Conservation (phyloP, 805 yeast species). For the Nakazawaea pomicola region DNA sequence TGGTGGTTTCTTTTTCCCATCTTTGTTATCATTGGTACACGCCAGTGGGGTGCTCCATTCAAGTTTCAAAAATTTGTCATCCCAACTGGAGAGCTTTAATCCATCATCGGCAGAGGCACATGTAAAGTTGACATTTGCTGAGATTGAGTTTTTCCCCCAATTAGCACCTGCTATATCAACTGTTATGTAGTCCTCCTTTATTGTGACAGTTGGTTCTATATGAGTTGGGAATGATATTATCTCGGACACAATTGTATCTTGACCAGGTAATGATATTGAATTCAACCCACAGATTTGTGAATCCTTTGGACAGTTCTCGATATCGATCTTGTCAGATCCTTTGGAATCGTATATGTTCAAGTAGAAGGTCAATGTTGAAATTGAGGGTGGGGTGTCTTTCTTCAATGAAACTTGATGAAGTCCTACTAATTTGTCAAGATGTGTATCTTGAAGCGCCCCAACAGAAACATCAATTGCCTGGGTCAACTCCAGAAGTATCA, state of each 20-base stretch:
- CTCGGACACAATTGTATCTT: constrained; percentile 47
- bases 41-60: constrained; percentile 33
- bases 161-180: constrained; percentile 38
- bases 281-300: constrained; percentile 79
- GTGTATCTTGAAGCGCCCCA: no score
- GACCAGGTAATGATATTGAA: constrained; percentile 44
- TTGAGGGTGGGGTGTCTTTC: constrained; percentile 76
- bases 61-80: constrained; percentile 27
- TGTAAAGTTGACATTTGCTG: constrained; percentile 40
- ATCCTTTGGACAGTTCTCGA: constrained; percentile 58
- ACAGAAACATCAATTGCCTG: background rate
- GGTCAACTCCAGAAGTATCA: no score
- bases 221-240: constrained; percentile 52
- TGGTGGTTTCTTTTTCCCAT: constrained; percentile 12
- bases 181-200: constrained; percentile 13
- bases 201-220: constrained; percentile 25
- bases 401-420: constrained; percentile 34
- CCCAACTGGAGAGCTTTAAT: constrained; percentile 32
- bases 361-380: constrained; percentile 58
- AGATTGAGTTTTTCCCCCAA: constrained; percentile 23
- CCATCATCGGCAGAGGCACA: constrained; percentile 35
- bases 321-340: constrained; percentile 24
- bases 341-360: constrained; percentile 45
- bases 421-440: constrained; percentile 51
- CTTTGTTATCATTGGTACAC: constrained; percentile 31